A percentile compares a stretch with the other conserved stretches of the same genome.
These are phyloP conservation scores for Agaricales sp. DNA, from an alignment of 1,284 basidiomycete species.

Conservation along the genomic window DNA sequence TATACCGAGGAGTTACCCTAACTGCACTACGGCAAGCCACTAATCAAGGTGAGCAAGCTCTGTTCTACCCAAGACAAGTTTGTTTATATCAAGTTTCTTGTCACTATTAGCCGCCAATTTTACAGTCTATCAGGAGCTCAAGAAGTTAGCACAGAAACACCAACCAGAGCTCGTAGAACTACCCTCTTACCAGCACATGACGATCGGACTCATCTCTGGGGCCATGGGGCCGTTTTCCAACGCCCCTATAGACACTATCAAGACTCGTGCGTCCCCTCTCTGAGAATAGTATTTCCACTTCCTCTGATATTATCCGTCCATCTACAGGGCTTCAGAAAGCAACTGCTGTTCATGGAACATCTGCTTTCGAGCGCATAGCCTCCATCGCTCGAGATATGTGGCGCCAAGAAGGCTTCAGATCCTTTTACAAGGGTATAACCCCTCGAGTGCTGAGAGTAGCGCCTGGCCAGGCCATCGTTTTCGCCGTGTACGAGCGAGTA, in stretches of 20 bases:
- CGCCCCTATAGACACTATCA: slow-evolving; percentile 96
- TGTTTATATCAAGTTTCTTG: slow-evolving; percentile 8
- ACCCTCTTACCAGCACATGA: slow-evolving; percentile 91
- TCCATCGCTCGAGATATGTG: slow-evolving; percentile 90
- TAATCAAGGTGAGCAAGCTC: slow-evolving; percentile 70
- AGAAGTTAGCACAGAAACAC: slow-evolving; percentile 65
- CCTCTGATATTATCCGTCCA: slow-evolving; percentile 1
- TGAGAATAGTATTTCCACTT: slow-evolving; percentile 5
- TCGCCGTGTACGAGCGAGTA: slow-evolving; percentile 86
- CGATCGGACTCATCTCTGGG: slow-evolving; percentile 91
- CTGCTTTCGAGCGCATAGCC: slow-evolving; percentile 68
- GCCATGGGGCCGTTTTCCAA: slow-evolving; percentile 98
- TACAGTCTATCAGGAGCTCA: slow-evolving; percentile 96
- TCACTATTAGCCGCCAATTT: slow-evolving; percentile 79
- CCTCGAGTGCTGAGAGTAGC: slow-evolving; percentile 95
- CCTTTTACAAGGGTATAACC: slow-evolving; percentile 97
- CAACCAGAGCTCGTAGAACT: slow-evolving; percentile 74
- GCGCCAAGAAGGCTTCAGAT: slow-evolving; percentile 77
- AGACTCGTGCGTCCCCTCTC: slow-evolving; percentile 61
- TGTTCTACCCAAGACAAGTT: not conserved
- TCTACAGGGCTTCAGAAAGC: slow-evolving; percentile 75
- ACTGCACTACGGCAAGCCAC: slow-evolving; percentile 96
- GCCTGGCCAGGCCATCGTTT: slow-evolving; percentile 87
- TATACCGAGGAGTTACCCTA: slow-evolving; percentile 90
- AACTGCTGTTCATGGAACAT: slow-evolving; percentile 66